Evolutionary conservation across 768 basidiomycete genomes (phyloP), one percentile per base, ranked within the genome.

Genomic region (Agaricus sinodeliciosus): DNA sequence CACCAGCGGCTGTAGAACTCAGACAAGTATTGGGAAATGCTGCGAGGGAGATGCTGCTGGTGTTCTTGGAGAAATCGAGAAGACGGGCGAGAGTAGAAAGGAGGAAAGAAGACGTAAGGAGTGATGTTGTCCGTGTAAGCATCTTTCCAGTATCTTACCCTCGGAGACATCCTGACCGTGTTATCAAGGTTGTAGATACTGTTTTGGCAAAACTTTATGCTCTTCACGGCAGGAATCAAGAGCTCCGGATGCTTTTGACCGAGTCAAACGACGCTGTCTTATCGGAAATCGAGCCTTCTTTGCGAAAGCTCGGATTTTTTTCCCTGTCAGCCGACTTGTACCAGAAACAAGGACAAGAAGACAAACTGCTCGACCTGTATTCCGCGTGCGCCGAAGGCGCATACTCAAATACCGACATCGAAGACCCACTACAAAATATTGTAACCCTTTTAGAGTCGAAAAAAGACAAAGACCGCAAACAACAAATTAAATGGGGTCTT

Each of bases 121-220:
- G 2, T 9, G 50, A 45, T 9, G 48, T 43, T 43, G 16, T 37
- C 19, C 18, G 27, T 11, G 45, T 57, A 37, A 25, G 41, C 43
- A 39, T 31, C 28, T 28, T 28, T 11, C 31, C 36, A 37, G n/a
- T 39, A 37, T 18, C 57, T 40, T 9, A 9, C 51, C 11, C 6
- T 9, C 22, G 39, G 15, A 15, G 48, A 12, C n/a, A 3, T 31
- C 28, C 36, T 55, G 7, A 53, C 26, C 2, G 9, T 15, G 9
- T 8, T 12, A 22, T 35, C 11, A 8, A 90, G 88, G 77, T 83
- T 26, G 82, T 92, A n/a, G 90, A 92, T 63, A 92, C 89, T 1
- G 82, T 84, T 0, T 76, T 90, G 0, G 81, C 77, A n/a, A 89
- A 89, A 64, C 68, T 94, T 9, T 82, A 86, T 31, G 81, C 84